These are phyloP conservation scores for Salisapilia sapeloensis DNA, from an alignment of 352 stramenopile species.

Conservation along the genomic window DNA sequence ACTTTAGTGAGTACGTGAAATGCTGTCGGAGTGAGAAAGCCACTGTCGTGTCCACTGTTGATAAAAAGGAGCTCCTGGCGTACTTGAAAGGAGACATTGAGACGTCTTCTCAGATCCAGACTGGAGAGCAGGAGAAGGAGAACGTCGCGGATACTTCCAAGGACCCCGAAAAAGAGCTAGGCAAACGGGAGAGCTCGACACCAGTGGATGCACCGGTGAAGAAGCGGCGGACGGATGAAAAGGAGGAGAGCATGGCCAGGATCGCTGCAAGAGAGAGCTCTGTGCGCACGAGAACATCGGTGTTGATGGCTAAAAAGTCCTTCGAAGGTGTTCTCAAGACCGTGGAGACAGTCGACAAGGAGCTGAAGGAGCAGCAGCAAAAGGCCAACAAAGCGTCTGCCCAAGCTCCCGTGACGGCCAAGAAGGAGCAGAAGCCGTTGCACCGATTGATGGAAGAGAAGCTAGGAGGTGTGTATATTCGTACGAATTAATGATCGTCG, in stretches of 20 bases:
- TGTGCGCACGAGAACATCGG: constrained; percentile 17
- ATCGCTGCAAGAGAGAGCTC: constrained; percentile 2
- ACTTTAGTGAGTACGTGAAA: constrained; percentile 75
- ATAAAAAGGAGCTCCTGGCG: constrained; percentile 78
- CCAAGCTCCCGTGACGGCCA: constrained; percentile 12
- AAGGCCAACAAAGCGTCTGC: constrained; percentile 58
- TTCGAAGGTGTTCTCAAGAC: constrained; percentile 74
- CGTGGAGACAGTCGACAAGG: constrained; percentile 61
- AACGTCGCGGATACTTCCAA: constrained; percentile 1
- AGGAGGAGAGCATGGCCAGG: constrained; percentile 3
- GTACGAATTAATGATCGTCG: not conserved
- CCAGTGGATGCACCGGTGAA: constrained; percentile 1
- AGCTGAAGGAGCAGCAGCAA: constrained; percentile 79
- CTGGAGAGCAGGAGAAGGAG: constrained; percentile 4
- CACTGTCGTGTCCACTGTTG: constrained; percentile 66
- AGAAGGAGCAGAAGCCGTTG: constrained; percentile 55
- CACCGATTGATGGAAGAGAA: constrained; percentile 54
- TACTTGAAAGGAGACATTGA: constrained; percentile 78
- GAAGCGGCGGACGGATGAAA: not conserved
- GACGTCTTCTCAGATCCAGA: constrained; percentile 45
- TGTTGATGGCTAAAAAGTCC: constrained; percentile 69
- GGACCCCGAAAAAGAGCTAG: not conserved
- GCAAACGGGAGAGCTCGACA: too few relatives aligned
- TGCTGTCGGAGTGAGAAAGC: constrained; percentile 65
- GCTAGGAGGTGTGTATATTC: constrained; percentile 23